These are phyloP conservation scores for Laburnicola sp. DNA, from an alignment of 2,329 filamentous ascomycete genomes.

Conservation along the genomic window DNA sequence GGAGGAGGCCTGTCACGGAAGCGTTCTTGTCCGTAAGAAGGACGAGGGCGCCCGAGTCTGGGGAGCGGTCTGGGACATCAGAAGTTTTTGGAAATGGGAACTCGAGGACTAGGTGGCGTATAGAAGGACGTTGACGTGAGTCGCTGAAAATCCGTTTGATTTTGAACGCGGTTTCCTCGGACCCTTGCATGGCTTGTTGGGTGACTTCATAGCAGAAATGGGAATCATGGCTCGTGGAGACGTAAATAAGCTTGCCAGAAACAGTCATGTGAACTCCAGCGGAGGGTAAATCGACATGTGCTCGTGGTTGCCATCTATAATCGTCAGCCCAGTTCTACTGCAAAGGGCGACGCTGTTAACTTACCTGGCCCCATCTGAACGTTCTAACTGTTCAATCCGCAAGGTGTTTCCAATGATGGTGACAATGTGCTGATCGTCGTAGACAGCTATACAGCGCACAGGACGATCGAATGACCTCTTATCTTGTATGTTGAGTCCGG, in stretches of 20 bases:
- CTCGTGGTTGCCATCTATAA: constrained; percentile 46
- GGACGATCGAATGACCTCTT: constrained; percentile 45
- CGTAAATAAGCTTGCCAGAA: constrained; percentile 52
- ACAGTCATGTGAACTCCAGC: constrained; percentile 56
- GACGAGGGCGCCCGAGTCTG: constrained; percentile 23
- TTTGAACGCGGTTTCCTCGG: constrained; percentile 13
- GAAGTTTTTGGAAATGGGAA: not conserved
- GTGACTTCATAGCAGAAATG: constrained; percentile 53
- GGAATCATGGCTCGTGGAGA: constrained; percentile 60
- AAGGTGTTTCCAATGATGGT: constrained; percentile 33
- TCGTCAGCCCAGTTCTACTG: constrained; percentile 7
- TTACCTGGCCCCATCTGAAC: constrained; percentile 21
- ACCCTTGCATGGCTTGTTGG: constrained; percentile 43
- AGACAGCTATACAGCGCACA: constrained; percentile 38
- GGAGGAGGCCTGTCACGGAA: constrained; percentile 36
- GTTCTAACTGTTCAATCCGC: constrained; percentile 35
- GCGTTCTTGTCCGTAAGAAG: constrained; percentile 41
- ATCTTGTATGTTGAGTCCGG: constrained; percentile 55
- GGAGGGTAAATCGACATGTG: constrained; percentile 51
- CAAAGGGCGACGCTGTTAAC: not conserved
- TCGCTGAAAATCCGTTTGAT: constrained; percentile 37
- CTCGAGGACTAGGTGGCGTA: constrained; percentile 31
- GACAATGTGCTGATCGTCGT: constrained; percentile 28
- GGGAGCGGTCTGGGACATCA: not conserved
- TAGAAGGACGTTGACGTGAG: constrained; percentile 30